These are phyloP conservation scores for Dipteronia sinensis DNA, from an alignment of 345 rosid species.

Conservation along the genomic window DNA sequence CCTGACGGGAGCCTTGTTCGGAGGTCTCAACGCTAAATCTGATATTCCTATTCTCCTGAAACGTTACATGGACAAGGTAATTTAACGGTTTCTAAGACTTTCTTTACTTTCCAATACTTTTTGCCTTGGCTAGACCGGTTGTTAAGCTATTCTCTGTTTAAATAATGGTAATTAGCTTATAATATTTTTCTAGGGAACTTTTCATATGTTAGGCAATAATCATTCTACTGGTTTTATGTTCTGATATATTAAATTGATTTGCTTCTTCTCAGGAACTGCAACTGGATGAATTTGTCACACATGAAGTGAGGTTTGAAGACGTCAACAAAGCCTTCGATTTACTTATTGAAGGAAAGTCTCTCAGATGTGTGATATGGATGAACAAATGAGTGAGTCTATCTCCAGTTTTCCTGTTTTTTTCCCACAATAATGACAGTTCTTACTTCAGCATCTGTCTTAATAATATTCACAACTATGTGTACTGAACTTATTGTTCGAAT, in stretches of 20 bases:
- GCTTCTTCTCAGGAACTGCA: slow-evolving; percentile 52
- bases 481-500: not conserved
- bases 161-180: not conserved
- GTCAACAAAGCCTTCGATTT: slow-evolving; percentile 74
- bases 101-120: not conserved
- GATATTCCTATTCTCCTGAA: slow-evolving; percentile 78
- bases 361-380: slow-evolving; percentile 85
- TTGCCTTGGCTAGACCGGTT: not conserved
- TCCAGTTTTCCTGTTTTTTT: not conserved
- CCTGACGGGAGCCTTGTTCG: slow-evolving; percentile 66
- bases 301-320: slow-evolving; percentile 68
- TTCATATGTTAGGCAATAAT: too few species aligned
- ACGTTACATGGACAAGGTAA: slow-evolving; percentile 64
- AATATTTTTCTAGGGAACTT: too few species aligned
- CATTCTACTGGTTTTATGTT: not conserved
- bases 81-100: not conserved
- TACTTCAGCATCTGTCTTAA: not conserved
- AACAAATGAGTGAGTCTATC: slow-evolving; percentile 29
- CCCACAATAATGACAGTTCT: not conserved
- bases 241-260: not conserved
- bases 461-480: not conserved
- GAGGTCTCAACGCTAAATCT: slow-evolving; percentile 82
- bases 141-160: not conserved
- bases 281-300: slow-evolving; percentile 79
- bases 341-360: slow-evolving; percentile 56